A percentile compares a stretch with the other conserved stretches of the same genome.
phyloP scores from a whole-genome alignment of 2,329 filamentous ascomycete species.

The Ascochyta rabiei region DNA sequence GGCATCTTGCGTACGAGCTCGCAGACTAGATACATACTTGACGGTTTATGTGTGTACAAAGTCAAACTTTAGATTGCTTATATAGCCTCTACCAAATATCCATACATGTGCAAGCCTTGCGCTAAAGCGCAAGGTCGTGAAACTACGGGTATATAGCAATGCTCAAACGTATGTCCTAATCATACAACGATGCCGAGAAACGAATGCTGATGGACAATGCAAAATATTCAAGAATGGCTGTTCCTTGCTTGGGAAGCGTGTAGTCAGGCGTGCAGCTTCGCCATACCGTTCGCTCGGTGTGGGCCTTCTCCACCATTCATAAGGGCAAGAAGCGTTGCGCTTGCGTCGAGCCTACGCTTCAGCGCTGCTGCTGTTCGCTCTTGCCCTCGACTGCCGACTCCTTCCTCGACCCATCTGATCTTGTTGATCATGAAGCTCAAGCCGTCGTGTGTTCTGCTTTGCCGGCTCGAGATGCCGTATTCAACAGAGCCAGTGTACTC shows the following conservation, averaged over 20 bases:
- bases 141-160: conserved; percentile 51
- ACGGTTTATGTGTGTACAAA: not conserved
- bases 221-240: conserved; percentile 3
- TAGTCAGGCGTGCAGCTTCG: conserved; percentile 36
- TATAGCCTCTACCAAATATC: conserved; percentile 15
- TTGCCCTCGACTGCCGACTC: conserved; percentile 50
- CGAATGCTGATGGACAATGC: conserved; percentile 1
- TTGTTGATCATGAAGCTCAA: conserved; percentile 85
- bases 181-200: conserved; percentile 18
- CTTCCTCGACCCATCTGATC: conserved; percentile 85
- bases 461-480: conserved; percentile 81
- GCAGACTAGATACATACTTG: not conserved
- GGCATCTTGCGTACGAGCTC: conserved; percentile 3
- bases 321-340: conserved; percentile 42
- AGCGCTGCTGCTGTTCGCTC: conserved; percentile 46
- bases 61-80: conserved; percentile 16
- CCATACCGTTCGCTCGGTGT: conserved; percentile 31
- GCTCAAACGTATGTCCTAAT: conserved; percentile 34
- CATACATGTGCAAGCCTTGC: conserved; percentile 18
- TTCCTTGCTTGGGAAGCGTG: conserved; percentile 3
- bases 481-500: conserved; percentile 77
- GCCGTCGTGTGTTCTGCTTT: conserved; percentile 83
- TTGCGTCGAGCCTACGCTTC: conserved; percentile 46
- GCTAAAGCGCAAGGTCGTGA: conserved; percentile 30
- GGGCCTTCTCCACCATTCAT: conserved; percentile 35